phyloP scores from a whole-genome alignment of 257 asterid genomes.

The Solanum sejunctum region DNA sequence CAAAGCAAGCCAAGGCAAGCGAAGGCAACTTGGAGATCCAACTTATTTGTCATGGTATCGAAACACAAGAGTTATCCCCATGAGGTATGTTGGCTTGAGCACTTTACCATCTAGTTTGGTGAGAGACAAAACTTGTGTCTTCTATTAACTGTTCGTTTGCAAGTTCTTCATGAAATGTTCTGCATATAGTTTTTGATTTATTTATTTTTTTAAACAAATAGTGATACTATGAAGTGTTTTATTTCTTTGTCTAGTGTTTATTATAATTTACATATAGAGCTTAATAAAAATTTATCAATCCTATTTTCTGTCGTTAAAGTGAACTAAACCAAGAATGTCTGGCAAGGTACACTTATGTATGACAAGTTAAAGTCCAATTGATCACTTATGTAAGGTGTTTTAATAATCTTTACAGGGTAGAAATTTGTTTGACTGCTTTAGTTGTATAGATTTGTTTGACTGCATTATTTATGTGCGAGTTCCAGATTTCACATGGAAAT shows the following conservation, averaged over 20 bases:
- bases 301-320: too few species aligned
- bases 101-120: background rate
- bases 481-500: too few species aligned
- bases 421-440: too few species aligned
- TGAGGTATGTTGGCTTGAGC: background rate
- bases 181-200: background rate
- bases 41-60: background rate
- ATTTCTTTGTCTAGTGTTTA: too few species aligned
- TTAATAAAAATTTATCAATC: too few species aligned
- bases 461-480: too few species aligned
- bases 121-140: background rate
- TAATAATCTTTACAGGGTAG: background rate
- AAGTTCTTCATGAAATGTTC: background rate
- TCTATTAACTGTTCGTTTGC: background rate
- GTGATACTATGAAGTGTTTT: background rate
- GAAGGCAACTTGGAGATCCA: slow-evolving; percentile 1
- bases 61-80: background rate
- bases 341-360: too few species aligned
- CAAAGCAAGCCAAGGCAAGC: background rate
- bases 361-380: too few species aligned
- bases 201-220: background rate
- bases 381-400: background rate
- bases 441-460: too few species aligned
- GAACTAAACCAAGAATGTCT: too few species aligned
- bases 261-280: background rate